phyloP scores from a whole-genome alignment of 805 yeast species.

The Pichia kluyveri region DNA sequence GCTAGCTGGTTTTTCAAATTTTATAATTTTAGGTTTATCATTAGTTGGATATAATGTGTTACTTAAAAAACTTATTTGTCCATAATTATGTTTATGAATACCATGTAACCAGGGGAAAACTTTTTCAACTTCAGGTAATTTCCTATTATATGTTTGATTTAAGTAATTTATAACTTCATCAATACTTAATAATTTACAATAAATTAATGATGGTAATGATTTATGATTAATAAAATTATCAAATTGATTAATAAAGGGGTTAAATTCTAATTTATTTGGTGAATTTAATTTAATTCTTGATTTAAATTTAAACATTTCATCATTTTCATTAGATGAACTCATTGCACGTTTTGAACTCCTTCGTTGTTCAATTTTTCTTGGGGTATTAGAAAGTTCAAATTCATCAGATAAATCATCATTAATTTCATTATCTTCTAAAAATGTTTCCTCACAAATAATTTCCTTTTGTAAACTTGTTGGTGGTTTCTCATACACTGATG shows the following conservation, averaged over 20 bases:
- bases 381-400: background rate
- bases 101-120: slow-evolving; percentile 95
- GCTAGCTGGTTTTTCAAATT: slow-evolving; percentile 6
- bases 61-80: slow-evolving; percentile 39
- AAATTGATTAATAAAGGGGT: slow-evolving; percentile 17
- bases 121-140: slow-evolving; percentile 51
- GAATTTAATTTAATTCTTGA: slow-evolving; percentile 9
- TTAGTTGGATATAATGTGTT: slow-evolving; percentile 10
- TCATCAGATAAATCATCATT: background rate
- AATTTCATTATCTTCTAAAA: background rate
- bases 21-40: slow-evolving; percentile 8
- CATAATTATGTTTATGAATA: slow-evolving; percentile 44
- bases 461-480: background rate
- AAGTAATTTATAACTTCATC: slow-evolving; percentile 20
- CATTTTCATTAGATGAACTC: slow-evolving; percentile 22
- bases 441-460: background rate
- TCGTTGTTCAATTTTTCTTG: slow-evolving; percentile 1
- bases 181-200: slow-evolving; percentile 17
- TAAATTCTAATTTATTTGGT: background rate
- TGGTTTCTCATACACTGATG: background rate
- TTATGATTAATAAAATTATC: slow-evolving; percentile 15
- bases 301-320: slow-evolving; percentile 21
- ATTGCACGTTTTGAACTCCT: slow-evolving; percentile 21
- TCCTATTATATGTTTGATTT: slow-evolving; percentile 16
- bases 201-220: slow-evolving; percentile 7